These are phyloP conservation scores for Neopestalotiopsis rosae DNA, from an alignment of 2,329 filamentous ascomycete species.

Conservation along the genomic window DNA sequence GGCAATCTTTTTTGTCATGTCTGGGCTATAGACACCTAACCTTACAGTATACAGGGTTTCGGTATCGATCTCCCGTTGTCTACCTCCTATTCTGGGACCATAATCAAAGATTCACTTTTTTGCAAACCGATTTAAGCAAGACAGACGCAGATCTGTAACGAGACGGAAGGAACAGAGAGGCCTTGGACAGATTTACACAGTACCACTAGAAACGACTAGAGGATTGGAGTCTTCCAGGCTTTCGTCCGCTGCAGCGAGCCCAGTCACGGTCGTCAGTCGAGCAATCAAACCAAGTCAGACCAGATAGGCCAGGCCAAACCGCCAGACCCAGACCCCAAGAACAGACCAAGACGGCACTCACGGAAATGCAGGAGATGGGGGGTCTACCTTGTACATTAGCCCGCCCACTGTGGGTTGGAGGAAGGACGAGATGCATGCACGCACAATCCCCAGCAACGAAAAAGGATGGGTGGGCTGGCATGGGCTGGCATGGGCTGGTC, in stretches of 20 bases:
- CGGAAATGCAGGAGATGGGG: background rate
- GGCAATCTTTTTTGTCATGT: background rate
- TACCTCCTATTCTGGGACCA: conserved; percentile 3
- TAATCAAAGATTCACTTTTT: background rate
- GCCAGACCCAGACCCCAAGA: too few relatives aligned
- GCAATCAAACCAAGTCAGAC: too few relatives aligned
- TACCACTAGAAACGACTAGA: background rate
- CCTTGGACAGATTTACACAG: background rate
- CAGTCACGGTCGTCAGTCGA: background rate
- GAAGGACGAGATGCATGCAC: background rate
- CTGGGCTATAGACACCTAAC: background rate
- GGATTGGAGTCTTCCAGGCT: background rate
- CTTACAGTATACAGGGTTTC: background rate
- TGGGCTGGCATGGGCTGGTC: background rate
- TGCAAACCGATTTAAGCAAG: background rate
- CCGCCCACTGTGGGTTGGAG: background rate
- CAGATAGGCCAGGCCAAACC: too few relatives aligned
- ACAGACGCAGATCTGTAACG: background rate
- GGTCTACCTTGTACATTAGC: background rate
- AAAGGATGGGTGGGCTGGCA: background rate
- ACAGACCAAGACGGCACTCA: background rate
- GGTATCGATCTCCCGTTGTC: background rate
- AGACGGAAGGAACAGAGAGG: background rate
- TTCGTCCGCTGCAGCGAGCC: background rate
- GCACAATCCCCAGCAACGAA: background rate